These are phyloP conservation scores for Termitomyces sp. DNA, from an alignment of 768 basidiomycete species.

Conservation along the genomic window DNA sequence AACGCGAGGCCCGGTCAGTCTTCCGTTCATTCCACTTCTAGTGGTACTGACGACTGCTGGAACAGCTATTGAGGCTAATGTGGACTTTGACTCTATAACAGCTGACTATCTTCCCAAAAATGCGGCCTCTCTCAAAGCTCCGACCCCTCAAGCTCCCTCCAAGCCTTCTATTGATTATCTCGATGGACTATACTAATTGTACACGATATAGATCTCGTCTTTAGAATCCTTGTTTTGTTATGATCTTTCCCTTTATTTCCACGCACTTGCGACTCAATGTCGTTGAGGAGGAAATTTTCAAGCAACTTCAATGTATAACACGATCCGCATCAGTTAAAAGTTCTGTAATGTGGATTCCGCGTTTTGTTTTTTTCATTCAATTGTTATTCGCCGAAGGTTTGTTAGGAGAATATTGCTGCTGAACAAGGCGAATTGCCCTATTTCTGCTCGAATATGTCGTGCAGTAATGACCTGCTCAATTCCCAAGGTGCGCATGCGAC, in stretches of 20 bases:
- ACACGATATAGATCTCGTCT: not conserved
- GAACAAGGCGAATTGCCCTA: too few relatives aligned
- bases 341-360: too few relatives aligned
- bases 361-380: not conserved
- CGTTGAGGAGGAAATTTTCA: not conserved
- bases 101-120: constrained; percentile 61
- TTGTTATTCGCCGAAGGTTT: too few relatives aligned
- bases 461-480: too few relatives aligned
- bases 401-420: too few relatives aligned
- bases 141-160: constrained; percentile 11
- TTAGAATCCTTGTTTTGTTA: too few relatives aligned
- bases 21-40: not conserved
- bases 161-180: constrained; percentile 32
- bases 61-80: constrained; percentile 35
- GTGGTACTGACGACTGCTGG: constrained; percentile 6
- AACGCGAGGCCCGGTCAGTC: constrained; percentile 37
- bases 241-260: too few relatives aligned
- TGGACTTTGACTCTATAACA: constrained; percentile 70
- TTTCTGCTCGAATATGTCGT: too few relatives aligned
- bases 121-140: constrained; percentile 15
- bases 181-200: constrained; percentile 37
- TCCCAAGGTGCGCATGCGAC: too few relatives aligned
- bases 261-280: not conserved
- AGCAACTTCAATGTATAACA: not conserved
- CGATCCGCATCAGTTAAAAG: not conserved